A percentile compares a stretch with the other conserved stretches of the same genome.
Evolutionary conservation across 2,329 filamentous ascomycete genomes (phyloP).

Genomic region (Ophiobolus disseminans): DNA sequence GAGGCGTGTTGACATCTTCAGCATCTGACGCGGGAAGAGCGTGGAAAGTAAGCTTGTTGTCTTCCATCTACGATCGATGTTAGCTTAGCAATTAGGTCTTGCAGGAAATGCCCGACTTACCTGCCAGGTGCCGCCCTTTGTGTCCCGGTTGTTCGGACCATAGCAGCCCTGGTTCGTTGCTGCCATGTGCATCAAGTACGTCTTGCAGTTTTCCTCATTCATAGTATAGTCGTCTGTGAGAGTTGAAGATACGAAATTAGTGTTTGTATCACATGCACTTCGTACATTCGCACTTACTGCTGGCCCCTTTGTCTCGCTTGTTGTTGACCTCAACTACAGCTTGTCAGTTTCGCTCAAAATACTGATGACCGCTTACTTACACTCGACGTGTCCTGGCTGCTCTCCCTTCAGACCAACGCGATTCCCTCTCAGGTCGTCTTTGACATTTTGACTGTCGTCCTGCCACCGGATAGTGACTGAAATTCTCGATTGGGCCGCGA

Average conservation of each 20-base stretch:
- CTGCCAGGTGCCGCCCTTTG: not conserved
- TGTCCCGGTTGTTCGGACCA: not conserved
- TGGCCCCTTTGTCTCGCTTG: not conserved
- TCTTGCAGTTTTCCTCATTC: not conserved
- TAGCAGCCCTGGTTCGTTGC: not conserved
- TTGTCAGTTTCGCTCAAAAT: not conserved
- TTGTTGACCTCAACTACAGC: not conserved
- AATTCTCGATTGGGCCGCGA: not conserved
- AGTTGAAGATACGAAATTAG: no score
- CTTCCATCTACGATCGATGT: no score
- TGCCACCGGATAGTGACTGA: not conserved
- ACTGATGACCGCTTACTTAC: no score
- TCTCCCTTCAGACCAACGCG: not conserved
- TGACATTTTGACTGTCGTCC: not conserved
- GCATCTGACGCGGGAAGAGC: no score
- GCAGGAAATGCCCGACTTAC: no score
- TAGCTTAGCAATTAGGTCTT: no score
- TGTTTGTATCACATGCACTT: no score
- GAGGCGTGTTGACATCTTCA: no score
- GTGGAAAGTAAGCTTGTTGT: no score
- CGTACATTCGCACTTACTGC: no score
- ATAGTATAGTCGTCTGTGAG: no score
- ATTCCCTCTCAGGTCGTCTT: not conserved
- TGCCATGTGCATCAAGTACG: not conserved
- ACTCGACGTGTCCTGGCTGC: not conserved